Base-by-base conservation (phyloP, 1,284 basidiomycete species). In the Pseudomicrostroma phylloplanum region DNA sequence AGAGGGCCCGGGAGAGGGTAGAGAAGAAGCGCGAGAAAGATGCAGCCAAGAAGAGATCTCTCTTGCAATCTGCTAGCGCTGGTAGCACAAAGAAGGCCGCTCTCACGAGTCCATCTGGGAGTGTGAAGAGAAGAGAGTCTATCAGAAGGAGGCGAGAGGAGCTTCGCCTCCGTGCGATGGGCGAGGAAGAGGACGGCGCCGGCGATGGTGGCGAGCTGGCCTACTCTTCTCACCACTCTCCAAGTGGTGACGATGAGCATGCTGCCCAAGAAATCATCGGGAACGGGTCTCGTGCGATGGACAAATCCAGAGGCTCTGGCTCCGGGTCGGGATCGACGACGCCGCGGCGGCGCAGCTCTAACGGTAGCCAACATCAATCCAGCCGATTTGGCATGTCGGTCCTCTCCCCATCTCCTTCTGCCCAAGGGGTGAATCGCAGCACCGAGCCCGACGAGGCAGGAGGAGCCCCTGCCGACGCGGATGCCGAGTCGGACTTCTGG, bases 1-100 rank as follows among this genome's bases (percentile, higher is more conserved):
- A 70, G 13, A 67, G 76, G 1, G 76, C 75, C 1, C 60, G 70
- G 15, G 73, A 76, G 58, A 68, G 76, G 0, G 55, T 71, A 17
- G 71, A 76, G 42, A 64, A 68, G 1, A 21, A 48, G 12, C 43
- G 43, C 43, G 40, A 41, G 21, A 42, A 42, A 36, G 41, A 23
- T 19, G 17, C 36, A 41, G 41, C 26, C 39, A 42, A 42, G 36
- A 39, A 41, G 41, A 57, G 21, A 17, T 48, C 41, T 42, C 9
- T 42, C 11, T n/a, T 48, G 43, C 43, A 4, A 13, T 6, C 43
- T 12, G 12, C 43, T 48, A 17, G 15, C 12, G 17, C 21, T 13
- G 17, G 17, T 48, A 17, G 43, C 17, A 48, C 15, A 41, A 40
- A 26, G 42, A 57, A 15, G 17, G 48, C 17, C n/a, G 43, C 17